Evolutionary conservation across 148 eudicot species (phyloP).

Genomic region (Persicaria tinctoria): DNA sequence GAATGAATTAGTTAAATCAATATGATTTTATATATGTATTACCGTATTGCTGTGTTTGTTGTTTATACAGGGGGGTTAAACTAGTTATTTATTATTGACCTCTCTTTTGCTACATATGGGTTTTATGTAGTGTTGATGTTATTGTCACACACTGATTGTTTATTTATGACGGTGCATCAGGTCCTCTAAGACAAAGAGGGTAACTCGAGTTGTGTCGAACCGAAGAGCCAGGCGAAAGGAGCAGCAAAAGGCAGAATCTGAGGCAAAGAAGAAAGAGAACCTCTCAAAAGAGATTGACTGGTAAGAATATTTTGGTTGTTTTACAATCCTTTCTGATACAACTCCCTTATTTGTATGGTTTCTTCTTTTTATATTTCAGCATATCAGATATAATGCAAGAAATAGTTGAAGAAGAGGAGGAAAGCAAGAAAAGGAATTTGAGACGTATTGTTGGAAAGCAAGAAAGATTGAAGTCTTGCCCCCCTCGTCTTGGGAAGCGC

Average conservation of each 20-base stretch:
- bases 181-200: constrained; percentile 41
- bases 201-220: constrained; percentile 65
- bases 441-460: constrained; percentile 63
- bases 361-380: constrained; percentile 32
- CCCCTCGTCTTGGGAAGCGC: constrained; percentile 83
- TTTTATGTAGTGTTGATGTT: background rate
- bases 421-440: constrained; percentile 57
- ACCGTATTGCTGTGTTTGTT: no score
- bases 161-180: constrained; percentile 25
- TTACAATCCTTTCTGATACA: background rate
- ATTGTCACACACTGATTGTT: background rate
- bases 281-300: constrained; percentile 83
- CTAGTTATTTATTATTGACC: background rate
- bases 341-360: background rate
- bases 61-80: no score
- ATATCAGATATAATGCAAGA: constrained; percentile 67
- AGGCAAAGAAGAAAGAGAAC: constrained; percentile 40
- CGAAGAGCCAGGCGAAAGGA: constrained; percentile 65
- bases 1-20: no score
- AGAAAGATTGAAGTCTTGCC: constrained; percentile 61
- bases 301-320: constrained; percentile 20
- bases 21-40: no score
- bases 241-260: constrained; percentile 44
- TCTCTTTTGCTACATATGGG: background rate
- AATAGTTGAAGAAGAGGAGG: constrained; percentile 81